Evolutionary conservation across 805 yeast genomes (phyloP), one percentile per base, ranked within the genome.

Genomic region (Metschnikowia sp.): DNA sequence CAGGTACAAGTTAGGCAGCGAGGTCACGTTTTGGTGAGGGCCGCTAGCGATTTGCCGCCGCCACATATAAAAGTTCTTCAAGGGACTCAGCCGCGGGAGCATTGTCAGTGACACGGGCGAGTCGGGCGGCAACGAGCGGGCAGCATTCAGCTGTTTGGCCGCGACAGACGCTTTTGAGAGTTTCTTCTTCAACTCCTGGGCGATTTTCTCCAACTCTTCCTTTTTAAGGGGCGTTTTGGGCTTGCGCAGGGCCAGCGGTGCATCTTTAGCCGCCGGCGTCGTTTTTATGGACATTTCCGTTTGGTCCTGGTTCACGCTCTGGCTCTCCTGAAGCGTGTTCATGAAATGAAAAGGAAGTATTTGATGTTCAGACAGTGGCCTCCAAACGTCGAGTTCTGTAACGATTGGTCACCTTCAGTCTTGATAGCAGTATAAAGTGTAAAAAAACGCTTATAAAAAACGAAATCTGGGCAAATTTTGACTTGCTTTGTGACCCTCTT

Each of bases 161-260:
- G 77, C 63, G 32, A 70, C 68, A n/a, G 75, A 68, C 10, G 77
- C 77, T 52, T 63, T 65, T 31, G 74, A 66, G 28, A 72, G 60
- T 53, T 70, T 71, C 47, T 61, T 64, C 56, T 72, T 72, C 51
- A 72, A 62, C 56, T 71, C 70, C 44, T 64, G 63, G 49, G 77
- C 77, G 28, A 72, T 72, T 44, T 69, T 65, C 55, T 72, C 77
- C 49, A 72, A 59, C 49, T 72, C 77, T 47, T 71, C 77, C 54
- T 72, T 72, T 49, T 65, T 65, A 55, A 72, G 61, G 19, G 74
- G 67, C 7, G 75, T 65, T 50, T 70, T 70, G 12, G 61, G 60
- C 43, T 56, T 58, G 39, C 47, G 53, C 15, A 40, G 12, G 35
- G 33, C 19, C 18, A 34, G 30, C 26, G 36, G 40, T 39, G 41